Percentiles rank a stretch among this genome's conserved stretches.
These are phyloP conservation scores for Bryoerythrophyllum caledonicum DNA, from an alignment of 225 moss, liverwort and hornwort species.

Conservation along the genomic window DNA sequence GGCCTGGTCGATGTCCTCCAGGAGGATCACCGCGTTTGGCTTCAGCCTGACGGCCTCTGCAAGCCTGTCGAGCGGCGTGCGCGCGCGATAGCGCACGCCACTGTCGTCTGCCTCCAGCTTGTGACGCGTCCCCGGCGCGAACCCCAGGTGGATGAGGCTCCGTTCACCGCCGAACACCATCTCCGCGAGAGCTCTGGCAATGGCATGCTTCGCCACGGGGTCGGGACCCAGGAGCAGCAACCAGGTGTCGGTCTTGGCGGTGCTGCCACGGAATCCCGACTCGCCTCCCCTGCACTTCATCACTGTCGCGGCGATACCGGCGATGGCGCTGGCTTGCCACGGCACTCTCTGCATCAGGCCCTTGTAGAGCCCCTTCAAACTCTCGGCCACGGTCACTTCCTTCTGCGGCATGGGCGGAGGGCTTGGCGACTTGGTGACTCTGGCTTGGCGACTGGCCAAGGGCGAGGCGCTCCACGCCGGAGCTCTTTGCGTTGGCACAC, in stretches of 20 bases:
- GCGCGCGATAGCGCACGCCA: slow-evolving; percentile 49
- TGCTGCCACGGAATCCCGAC: slow-evolving; percentile 43
- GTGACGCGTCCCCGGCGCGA: slow-evolving; percentile 25
- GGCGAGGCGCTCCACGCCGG: neutral
- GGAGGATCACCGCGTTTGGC: slow-evolving; percentile 66
- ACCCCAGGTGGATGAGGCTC: slow-evolving; percentile 50
- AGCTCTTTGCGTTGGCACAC: neutral
- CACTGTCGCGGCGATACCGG: slow-evolving; percentile 55
- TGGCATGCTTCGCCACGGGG: slow-evolving; percentile 59
- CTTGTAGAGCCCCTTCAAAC: slow-evolving; percentile 56
- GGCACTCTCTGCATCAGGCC: slow-evolving; percentile 57
- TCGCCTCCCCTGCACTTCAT: slow-evolving; percentile 61
- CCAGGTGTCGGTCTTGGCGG: slow-evolving; percentile 61
- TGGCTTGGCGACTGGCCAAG: slow-evolving; percentile 16
- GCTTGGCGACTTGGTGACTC: slow-evolving; percentile 21
- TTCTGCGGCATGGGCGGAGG: slow-evolving; percentile 30
- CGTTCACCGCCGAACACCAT: slow-evolving; percentile 58
- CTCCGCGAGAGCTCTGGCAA: slow-evolving; percentile 72
- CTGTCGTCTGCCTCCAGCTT: slow-evolving; percentile 39
- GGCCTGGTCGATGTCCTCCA: slow-evolving; percentile 82
- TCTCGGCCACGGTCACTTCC: slow-evolving; percentile 27
- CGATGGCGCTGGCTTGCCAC: slow-evolving; percentile 73
- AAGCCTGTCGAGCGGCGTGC: slow-evolving; percentile 64
- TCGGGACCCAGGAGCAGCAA: slow-evolving; percentile 82
- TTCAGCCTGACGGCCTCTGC: slow-evolving; percentile 62